These are phyloP conservation scores for Xylariales sp. DNA, from an alignment of 2,329 filamentous ascomycete genomes.

Conservation along the genomic window DNA sequence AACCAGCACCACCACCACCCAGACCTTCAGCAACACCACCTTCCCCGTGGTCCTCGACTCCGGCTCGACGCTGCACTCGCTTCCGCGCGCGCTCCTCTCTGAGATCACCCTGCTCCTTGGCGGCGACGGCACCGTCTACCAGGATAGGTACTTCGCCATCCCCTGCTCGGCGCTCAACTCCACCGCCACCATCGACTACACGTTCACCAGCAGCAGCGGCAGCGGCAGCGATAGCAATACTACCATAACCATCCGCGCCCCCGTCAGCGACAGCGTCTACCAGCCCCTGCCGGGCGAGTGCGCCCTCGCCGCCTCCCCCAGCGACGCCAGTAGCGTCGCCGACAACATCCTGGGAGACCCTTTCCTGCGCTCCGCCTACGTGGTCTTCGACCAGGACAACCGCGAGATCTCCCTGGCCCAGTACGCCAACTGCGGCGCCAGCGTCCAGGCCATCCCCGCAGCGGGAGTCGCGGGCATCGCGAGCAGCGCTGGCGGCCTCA, in stretches of 20 bases:
- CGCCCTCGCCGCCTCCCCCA: slow-evolving; percentile 41
- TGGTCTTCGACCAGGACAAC: slow-evolving; percentile 50
- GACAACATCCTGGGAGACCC: slow-evolving; percentile 41
- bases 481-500: too few relatives aligned
- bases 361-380: slow-evolving; percentile 46
- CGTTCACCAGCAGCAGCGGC: slow-evolving; percentile 35
- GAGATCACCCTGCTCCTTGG: background rate
- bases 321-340: slow-evolving; percentile 32
- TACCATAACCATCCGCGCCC: slow-evolving; percentile 26
- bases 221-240: too few relatives aligned
- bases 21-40: slow-evolving; percentile 6
- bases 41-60: slow-evolving; percentile 60
- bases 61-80: slow-evolving; percentile 58
- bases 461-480: background rate
- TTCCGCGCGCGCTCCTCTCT: slow-evolving; percentile 41
- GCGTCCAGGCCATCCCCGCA: slow-evolving; percentile 26
- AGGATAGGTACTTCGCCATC: slow-evolving; percentile 32
- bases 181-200: slow-evolving; percentile 29
- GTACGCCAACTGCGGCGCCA: slow-evolving; percentile 33
- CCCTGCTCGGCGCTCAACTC: slow-evolving; percentile 31
- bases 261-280: slow-evolving; percentile 31
- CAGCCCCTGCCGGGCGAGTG: slow-evolving; percentile 5
- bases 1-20: background rate
- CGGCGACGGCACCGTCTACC: background rate
- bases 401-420: slow-evolving; percentile 47